These are phyloP conservation scores for Zelonia costaricensis DNA, from an alignment of 208 protist species.

Conservation along the genomic window DNA sequence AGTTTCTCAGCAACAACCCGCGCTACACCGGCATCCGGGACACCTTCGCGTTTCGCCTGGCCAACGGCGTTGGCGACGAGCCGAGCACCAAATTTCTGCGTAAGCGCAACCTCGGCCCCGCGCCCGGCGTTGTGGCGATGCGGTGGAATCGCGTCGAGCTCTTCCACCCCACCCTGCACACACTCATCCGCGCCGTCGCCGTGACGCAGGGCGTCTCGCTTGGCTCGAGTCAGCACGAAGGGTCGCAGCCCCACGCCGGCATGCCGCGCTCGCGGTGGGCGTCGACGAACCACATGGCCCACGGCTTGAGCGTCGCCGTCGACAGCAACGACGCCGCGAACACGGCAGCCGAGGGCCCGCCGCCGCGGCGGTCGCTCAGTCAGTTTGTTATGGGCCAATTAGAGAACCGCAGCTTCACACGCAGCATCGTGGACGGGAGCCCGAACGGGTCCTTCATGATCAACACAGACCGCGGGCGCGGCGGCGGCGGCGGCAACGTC, in stretches of 20 bases:
- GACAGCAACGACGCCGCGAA: neutral
- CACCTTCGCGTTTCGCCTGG: conserved; percentile 60
- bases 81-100: conserved; percentile 51
- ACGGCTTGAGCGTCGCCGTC: neutral
- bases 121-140: conserved; percentile 40
- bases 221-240: conserved; percentile 6
- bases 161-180: conserved; percentile 48
- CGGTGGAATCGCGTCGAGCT: conserved; percentile 77
- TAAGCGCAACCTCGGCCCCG: conserved; percentile 37
- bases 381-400: conserved; percentile 32
- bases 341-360: neutral
- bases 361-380: conserved; percentile 18
- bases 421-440: neutral
- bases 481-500: neutral
- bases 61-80: conserved; percentile 33
- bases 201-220: conserved; percentile 40
- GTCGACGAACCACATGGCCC: neutral
- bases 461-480: neutral
- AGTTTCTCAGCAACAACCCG: conserved; percentile 22
- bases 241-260: neutral
- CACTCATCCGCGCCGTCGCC: conserved; percentile 40
- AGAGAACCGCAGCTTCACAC: conserved; percentile 48
- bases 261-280: neutral
- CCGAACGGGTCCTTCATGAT: conserved; percentile 12
- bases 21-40: conserved; percentile 51